Conservation (phyloP, 2,329 filamentous ascomycete species). For the Trichoderma breve region DNA sequence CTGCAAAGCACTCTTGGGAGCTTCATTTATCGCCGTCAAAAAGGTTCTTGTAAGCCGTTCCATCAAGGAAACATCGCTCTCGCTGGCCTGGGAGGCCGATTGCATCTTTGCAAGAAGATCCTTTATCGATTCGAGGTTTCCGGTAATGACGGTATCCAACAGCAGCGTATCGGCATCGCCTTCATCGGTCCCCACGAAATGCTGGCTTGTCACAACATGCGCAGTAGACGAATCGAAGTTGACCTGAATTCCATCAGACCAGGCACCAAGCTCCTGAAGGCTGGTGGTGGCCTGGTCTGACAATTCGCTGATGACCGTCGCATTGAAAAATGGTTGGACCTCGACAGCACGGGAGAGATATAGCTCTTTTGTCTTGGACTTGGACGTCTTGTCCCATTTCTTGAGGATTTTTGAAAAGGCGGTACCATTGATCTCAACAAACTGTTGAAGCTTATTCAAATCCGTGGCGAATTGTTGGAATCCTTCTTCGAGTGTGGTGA, state of each 20-base stretch:
- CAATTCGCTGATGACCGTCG: slow-evolving; percentile 91
- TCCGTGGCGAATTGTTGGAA: slow-evolving; percentile 97
- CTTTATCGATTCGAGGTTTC: slow-evolving; percentile 72
- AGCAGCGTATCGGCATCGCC: slow-evolving; percentile 86
- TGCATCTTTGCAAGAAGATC: slow-evolving; percentile 78
- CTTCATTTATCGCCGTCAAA: slow-evolving; percentile 83
- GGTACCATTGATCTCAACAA: slow-evolving; percentile 96
- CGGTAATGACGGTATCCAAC: slow-evolving; percentile 79
- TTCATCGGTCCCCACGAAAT: slow-evolving; percentile 73
- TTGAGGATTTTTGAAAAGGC: slow-evolving; percentile 98
- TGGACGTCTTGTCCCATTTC: slow-evolving; percentile 99
- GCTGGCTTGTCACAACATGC: slow-evolving; percentile 64
- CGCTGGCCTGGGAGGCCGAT: slow-evolving; percentile 52
- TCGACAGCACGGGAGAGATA: slow-evolving; percentile 95
- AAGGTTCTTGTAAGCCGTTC: slow-evolving; percentile 89
- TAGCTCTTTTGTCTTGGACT: slow-evolving; percentile 96
- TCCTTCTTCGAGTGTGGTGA: slow-evolving; percentile 91
- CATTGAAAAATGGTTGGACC: slow-evolving; percentile 97
- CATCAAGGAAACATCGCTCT: slow-evolving; percentile 55
- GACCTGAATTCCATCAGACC: slow-evolving; percentile 94
- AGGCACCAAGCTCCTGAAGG: slow-evolving; percentile 88
- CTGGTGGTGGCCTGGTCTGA: slow-evolving; percentile 98
- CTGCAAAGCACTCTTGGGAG: slow-evolving; percentile 70
- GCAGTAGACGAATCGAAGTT: slow-evolving; percentile 66
- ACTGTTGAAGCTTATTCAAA: slow-evolving; percentile 96